These are phyloP conservation scores for Isoetes taiwanensis DNA, from an alignment of 75 land plant species.

Conservation along the genomic window DNA sequence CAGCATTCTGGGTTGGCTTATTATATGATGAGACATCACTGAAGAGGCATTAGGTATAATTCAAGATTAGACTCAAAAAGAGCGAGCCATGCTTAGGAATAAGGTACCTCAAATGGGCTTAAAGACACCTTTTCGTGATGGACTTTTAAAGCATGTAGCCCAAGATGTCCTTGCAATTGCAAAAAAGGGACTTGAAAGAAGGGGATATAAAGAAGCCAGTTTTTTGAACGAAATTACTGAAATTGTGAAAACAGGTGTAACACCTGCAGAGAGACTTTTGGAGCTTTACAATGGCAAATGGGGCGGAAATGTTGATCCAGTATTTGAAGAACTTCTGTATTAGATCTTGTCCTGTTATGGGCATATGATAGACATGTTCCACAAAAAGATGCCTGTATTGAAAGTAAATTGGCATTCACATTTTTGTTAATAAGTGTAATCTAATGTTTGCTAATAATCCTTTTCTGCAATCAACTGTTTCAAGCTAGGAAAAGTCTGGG, in stretches of 20 bases:
- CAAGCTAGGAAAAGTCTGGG: no score
- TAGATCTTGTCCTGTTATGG: no score
- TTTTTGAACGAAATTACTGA: constrained; percentile 76
- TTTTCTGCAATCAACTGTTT: no score
- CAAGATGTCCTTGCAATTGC: constrained; percentile 71
- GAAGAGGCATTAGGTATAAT: constrained; percentile 65
- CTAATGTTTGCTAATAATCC: no score
- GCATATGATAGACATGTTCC: no score
- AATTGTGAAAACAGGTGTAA: constrained; percentile 77
- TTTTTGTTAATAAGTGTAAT: no score
- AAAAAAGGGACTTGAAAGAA: constrained; percentile 80
- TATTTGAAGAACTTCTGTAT: constrained; percentile 79
- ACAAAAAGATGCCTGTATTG: no score
- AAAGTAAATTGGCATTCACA: no score
- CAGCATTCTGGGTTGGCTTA: constrained; percentile 30
- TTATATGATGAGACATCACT: constrained; percentile 86
- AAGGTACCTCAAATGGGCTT: constrained; percentile 86
- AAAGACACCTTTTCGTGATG: constrained; percentile 87
- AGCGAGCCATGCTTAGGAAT: constrained; percentile 70
- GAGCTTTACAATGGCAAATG: constrained; percentile 68
- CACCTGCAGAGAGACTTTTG: constrained; percentile 82
- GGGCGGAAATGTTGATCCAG: constrained; percentile 68
- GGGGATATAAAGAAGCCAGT: constrained; percentile 88
- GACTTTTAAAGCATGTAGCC: constrained; percentile 66
- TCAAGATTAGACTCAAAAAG: constrained; percentile 72